Evolutionary conservation across 345 rosid species (phyloP).

Genomic region (Turnera subulata): DNA sequence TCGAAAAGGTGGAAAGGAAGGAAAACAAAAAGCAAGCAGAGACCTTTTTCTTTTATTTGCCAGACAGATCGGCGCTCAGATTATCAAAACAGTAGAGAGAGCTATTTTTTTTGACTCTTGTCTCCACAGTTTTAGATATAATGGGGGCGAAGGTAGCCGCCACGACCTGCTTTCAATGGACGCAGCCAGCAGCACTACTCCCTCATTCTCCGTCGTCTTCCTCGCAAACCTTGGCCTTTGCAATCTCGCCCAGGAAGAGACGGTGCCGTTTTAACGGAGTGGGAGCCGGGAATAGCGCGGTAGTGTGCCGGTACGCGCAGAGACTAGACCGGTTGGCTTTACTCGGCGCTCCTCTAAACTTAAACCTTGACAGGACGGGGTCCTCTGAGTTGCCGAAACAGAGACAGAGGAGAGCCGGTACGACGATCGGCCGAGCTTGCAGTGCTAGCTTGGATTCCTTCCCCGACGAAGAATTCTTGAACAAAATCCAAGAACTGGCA

Average conservation of each 20-base stretch:
- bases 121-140: neutral
- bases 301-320: slow-evolving; percentile 30
- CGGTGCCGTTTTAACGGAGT: slow-evolving; percentile 29
- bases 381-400: slow-evolving; percentile 42
- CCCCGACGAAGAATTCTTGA: slow-evolving; percentile 72
- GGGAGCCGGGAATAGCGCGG: slow-evolving; percentile 16
- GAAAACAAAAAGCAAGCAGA: neutral
- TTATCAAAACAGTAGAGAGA: too few species aligned
- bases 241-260: slow-evolving; percentile 44
- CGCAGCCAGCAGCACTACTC: slow-evolving; percentile 46
- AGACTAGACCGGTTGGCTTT: slow-evolving; percentile 45
- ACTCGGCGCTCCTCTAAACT: slow-evolving; percentile 32
- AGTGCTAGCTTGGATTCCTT: slow-evolving; percentile 57
- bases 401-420: slow-evolving; percentile 17
- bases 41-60: too few species aligned
- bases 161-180: slow-evolving; percentile 55
- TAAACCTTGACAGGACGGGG: slow-evolving; percentile 35
- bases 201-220: slow-evolving; percentile 55
- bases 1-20: neutral
- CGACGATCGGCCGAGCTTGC: slow-evolving; percentile 42
- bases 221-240: slow-evolving; percentile 56
- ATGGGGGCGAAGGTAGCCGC: slow-evolving; percentile 71
- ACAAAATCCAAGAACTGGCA: slow-evolving; percentile 49
- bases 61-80: too few species aligned
- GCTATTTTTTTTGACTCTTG: neutral